Percentiles rank a stretch among this genome's conserved stretches.
These are phyloP conservation scores for Amesomyces nigricolor DNA, from an alignment of 2,329 filamentous ascomycete species.

Conservation along the genomic window DNA sequence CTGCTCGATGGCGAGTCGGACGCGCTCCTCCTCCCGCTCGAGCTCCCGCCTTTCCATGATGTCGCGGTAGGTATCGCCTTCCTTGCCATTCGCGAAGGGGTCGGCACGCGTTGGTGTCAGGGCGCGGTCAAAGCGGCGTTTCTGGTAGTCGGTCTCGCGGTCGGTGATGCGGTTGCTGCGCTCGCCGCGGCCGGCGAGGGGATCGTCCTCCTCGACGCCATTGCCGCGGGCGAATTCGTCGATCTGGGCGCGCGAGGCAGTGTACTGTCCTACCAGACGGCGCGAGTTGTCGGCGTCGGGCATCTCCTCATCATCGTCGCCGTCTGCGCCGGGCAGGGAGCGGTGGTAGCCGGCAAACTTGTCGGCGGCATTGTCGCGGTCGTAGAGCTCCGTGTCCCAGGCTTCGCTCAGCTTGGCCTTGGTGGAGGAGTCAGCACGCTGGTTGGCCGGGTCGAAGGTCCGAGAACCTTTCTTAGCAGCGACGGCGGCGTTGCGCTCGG, in stretches of 20 bases:
- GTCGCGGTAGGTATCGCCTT: constrained; percentile 79
- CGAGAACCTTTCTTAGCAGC: constrained; percentile 75
- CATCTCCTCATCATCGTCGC: constrained; percentile 75
- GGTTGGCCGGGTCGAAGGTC: constrained; percentile 70
- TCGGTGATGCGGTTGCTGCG: constrained; percentile 86
- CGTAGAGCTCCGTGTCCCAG: constrained; percentile 86
- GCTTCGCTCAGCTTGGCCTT: constrained; percentile 88
- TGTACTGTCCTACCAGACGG: constrained; percentile 90
- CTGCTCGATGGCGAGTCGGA: constrained; percentile 73
- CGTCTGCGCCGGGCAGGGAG: constrained; percentile 75
- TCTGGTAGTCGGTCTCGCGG: constrained; percentile 96
- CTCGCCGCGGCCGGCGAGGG: constrained; percentile 74
- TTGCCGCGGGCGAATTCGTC: constrained; percentile 84
- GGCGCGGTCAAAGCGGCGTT: constrained; percentile 82
- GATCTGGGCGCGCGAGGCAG: constrained; percentile 83
- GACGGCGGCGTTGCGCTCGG: constrained; percentile 80
- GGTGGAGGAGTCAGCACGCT: constrained; percentile 76
- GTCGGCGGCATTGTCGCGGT: constrained; percentile 62
- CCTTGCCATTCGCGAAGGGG: constrained; percentile 62
- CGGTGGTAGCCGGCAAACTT: constrained; percentile 87
- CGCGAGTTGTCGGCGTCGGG: constrained; percentile 66
- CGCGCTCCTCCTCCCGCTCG: constrained; percentile 87
- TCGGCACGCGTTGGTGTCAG: constrained; percentile 83
- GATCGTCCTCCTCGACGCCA: constrained; percentile 88
- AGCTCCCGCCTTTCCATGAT: constrained; percentile 87